Evolutionary conservation across 352 stramenopile genomes (phyloP).

Genomic region (Phytophthora cryptogea): DNA sequence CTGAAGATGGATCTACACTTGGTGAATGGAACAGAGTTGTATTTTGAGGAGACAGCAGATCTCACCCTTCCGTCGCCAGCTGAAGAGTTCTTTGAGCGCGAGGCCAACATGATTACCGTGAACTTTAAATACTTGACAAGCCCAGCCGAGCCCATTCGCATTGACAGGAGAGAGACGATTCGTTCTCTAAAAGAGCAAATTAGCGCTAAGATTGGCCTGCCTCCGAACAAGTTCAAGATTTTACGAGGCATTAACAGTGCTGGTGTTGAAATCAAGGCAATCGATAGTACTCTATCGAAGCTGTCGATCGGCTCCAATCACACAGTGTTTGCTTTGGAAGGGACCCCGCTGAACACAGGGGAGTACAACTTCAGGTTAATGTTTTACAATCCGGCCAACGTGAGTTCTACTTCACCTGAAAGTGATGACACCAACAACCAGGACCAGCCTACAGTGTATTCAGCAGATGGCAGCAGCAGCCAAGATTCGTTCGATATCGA

Average conservation of each 20-base stretch:
- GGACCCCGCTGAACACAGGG: slow-evolving; percentile 62
- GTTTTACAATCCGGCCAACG: slow-evolving; percentile 45
- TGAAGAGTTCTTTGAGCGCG: slow-evolving; percentile 70
- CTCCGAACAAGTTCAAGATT: slow-evolving; percentile 71
- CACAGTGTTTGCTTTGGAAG: slow-evolving; percentile 67
- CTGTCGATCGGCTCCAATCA: slow-evolving; percentile 74
- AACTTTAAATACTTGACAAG: slow-evolving; percentile 66
- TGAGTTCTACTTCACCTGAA: slow-evolving; percentile 6
- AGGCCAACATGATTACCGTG: slow-evolving; percentile 82
- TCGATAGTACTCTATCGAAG: slow-evolving; percentile 78
- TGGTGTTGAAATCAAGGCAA: slow-evolving; percentile 80
- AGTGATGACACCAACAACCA: slow-evolving; percentile 22
- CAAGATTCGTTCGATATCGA: slow-evolving; percentile 61
- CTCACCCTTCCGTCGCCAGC: slow-evolving; percentile 52
- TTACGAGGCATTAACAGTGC: slow-evolving; percentile 70
- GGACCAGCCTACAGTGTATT: slow-evolving; percentile 28
- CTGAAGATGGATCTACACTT: slow-evolving; percentile 71
- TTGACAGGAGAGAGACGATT: slow-evolving; percentile 78
- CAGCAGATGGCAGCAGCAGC: slow-evolving; percentile 12
- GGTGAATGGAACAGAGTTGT: slow-evolving; percentile 72
- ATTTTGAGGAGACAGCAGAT: slow-evolving; percentile 69
- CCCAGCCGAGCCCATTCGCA: slow-evolving; percentile 54
- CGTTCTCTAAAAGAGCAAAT: slow-evolving; percentile 64
- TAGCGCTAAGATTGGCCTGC: slow-evolving; percentile 45
- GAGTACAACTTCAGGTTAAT: slow-evolving; percentile 84